Base-by-base conservation (phyloP, 2,329 filamentous ascomycete species). In the Sarocladiaceae sp. region DNA sequence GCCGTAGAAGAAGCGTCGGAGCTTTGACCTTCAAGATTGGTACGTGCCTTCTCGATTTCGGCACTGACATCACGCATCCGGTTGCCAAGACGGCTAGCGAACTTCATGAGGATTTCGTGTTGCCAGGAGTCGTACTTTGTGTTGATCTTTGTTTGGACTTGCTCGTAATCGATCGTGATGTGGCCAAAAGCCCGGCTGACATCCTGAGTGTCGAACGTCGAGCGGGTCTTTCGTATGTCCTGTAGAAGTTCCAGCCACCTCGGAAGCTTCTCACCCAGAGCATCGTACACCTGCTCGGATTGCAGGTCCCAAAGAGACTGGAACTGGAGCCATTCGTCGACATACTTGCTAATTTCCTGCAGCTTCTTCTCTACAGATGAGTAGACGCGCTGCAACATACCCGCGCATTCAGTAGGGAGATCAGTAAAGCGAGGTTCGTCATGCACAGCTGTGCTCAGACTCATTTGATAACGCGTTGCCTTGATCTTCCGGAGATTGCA, bases 71-170 rank as follows among this genome's bases (percentile, higher is more conserved):
- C 93, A 40, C 88, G 80, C 82, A 97, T 94, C 41, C 90, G 86
- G 50, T 80, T 85, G 37, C 90, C 88, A 35, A 98, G 83, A 45
- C 93, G 88, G 46, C 78, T 77, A 29, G 89, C 93, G 64, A 98
- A 99, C 61, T 95, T 95, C 54, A 86, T 79, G 29, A 97, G 73
- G 45, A 98, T 95, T 53, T 99, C 93, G 56, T 96, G 88, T 63
- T 99, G 93, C 93, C 94, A 98, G 63, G 97, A 91, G 60, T 99
- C 94, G 60, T 98, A 99, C 63, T 97, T 98, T 55, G 89, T 88
- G 57, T 97, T 98, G 63, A 99, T 93, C 65, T 95, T 96, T 46
- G 91, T 88, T 65, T 98, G 94, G 0, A 98, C 93, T 64, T 98
- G 94, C 56, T 97, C 93, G 58, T 98, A 98, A 62, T 98, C 91